Percentiles rank a stretch among this genome's conserved stretches.
phyloP scores from a whole-genome alignment of 2,329 filamentous ascomycete genomes.

The Epichloe baconii region DNA sequence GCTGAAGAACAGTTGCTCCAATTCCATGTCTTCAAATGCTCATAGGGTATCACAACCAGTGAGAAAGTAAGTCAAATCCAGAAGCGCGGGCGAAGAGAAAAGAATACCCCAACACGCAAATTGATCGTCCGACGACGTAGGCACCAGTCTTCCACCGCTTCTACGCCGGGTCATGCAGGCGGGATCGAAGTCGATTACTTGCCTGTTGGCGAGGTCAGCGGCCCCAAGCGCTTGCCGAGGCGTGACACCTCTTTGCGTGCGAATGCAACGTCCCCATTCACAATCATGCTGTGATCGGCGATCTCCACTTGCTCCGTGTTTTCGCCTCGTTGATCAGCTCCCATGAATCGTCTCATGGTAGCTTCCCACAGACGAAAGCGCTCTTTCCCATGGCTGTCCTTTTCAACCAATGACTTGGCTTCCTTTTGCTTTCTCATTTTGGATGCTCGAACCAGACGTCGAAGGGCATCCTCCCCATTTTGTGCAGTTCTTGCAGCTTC shows the following conservation, averaged over 20 bases:
- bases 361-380: conserved; percentile 48
- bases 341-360: conserved; percentile 44
- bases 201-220: conserved; percentile 6
- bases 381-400: conserved; percentile 37
- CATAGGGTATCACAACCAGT: conserved; percentile 1
- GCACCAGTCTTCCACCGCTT: background rate
- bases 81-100: background rate
- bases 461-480: conserved; percentile 48
- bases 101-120: too few relatives aligned
- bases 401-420: conserved; percentile 41
- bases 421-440: conserved; percentile 55
- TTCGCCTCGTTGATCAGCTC: conserved; percentile 17
- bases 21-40: background rate
- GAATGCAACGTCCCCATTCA: conserved; percentile 42
- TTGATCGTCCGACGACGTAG: background rate
- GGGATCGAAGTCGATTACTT: background rate
- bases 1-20: background rate
- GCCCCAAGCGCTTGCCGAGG: conserved; percentile 26
- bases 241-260: conserved; percentile 40
- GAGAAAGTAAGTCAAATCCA: background rate
- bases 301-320: conserved; percentile 33
- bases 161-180: background rate
- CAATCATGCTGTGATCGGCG: conserved; percentile 51
- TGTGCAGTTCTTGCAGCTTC: conserved; percentile 47
- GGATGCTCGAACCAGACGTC: conserved; percentile 45